A percentile compares a stretch with the other conserved stretches of the same genome.
Conservation (phyloP, 148 eudicot genomes). For the Rhododendron vialii region DNA sequence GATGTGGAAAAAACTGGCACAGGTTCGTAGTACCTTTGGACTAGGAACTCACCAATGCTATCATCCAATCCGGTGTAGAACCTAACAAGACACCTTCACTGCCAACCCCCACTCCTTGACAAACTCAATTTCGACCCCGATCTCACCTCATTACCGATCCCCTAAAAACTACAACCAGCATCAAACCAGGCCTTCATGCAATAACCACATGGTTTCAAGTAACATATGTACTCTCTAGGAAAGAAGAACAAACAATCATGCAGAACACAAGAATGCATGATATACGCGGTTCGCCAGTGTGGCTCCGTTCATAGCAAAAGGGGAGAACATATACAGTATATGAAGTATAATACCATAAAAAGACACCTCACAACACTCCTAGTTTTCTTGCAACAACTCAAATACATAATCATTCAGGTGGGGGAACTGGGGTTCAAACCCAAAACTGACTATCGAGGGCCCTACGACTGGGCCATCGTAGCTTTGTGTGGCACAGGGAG, state of each 20-base stretch:
- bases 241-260: neutral
- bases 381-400: neutral
- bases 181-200: neutral
- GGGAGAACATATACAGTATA: neutral
- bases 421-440: neutral
- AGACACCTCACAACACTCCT: neutral
- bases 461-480: neutral
- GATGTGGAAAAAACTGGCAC: neutral
- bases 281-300: neutral
- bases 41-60: neutral
- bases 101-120: neutral
- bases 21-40: neutral
- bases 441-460: neutral
- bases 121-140: neutral
- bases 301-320: neutral
- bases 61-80: neutral
- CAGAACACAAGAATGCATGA: neutral
- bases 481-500: neutral
- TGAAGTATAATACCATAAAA: neutral
- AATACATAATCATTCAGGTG: neutral
- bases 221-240: neutral
- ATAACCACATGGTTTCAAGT: neutral
- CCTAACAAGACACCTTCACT: neutral
- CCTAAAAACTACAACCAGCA: neutral
- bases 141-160: neutral